Conservation (phyloP, 306 rosid species). For the Citrullus amarus region DNA sequence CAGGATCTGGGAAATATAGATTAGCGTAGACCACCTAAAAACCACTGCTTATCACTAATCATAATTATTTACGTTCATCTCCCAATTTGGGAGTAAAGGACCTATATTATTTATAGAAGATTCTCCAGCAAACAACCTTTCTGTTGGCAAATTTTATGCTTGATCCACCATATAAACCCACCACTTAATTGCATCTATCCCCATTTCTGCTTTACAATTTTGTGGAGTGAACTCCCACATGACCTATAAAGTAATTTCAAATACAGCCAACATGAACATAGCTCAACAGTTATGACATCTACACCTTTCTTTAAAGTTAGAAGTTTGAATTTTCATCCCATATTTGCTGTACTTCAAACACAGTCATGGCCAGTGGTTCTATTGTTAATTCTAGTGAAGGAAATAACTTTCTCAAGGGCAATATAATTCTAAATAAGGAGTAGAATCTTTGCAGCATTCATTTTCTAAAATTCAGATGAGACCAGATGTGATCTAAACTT, state of each 20-base stretch:
- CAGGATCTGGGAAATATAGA: neutral
- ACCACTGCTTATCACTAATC: neutral
- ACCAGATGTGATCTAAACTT: neutral
- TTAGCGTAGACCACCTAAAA: neutral
- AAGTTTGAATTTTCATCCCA: too few relatives aligned
- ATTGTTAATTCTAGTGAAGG: neutral
- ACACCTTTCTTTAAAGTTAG: too few relatives aligned
- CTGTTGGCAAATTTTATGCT: too few relatives aligned
- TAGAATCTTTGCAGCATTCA: neutral
- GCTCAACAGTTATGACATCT: too few relatives aligned
- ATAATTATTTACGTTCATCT: neutral
- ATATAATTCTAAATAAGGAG: neutral
- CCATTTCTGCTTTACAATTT: neutral
- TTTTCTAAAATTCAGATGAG: neutral
- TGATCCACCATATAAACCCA: neutral
- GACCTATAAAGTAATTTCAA: neutral
- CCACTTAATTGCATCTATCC: neutral
- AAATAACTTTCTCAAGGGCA: neutral
- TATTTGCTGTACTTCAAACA: too few relatives aligned
- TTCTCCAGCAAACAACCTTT: neutral
- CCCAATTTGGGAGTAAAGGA: neutral
- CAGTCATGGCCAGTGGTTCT: neutral
- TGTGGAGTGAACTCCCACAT: neutral
- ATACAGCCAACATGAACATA: neutral
- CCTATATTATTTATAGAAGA: neutral